Evolutionary conservation across 345 rosid genomes (phyloP), one percentile per base, ranked within the genome.

Genomic region (Acer negundo): DNA sequence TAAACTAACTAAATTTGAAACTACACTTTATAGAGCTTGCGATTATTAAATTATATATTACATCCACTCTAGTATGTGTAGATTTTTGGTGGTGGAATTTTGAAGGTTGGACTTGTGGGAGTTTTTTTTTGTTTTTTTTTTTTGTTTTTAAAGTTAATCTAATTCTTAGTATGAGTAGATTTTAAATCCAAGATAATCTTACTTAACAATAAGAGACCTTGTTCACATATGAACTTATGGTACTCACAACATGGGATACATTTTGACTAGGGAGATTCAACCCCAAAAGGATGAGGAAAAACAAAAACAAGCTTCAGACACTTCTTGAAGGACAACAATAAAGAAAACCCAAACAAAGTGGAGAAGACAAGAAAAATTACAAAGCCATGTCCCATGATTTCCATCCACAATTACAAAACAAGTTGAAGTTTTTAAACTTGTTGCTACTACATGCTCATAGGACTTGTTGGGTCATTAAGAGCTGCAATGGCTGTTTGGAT

Each of bases 401-500:
- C 6, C 55, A 73, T 22, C 51, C 76, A 15, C 35, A 20, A 40
- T 13, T 26, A 15, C 20, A 55, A 28, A 59, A 24, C 42, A 56
- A 35, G 22, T 35, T 35, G 38, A 35, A 35, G 38, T 35, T 35
- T 35, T 35, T 35, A 6, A 35, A 35, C 38, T 35, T 35, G 75
- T 20, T 59, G 62, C 53, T 62, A 16, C 75, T 80, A 87, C 70
- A 85, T 81, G 83, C 95, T 86, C 89, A 85, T 88, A 0, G 93
- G 95, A 80, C 94, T 89, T 19, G 74, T 83, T 2, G 90, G 90
- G 76, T 88, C 92, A 13, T 81, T 82, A 17, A 88, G 84, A 5
- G 93, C 88, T 61, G 87, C 86, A 62, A 91, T 87, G 15, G 93
- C 95, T 26, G 84, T 73, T 73, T 89, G 82, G 13, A 91, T 89